A percentile compares a stretch with the other conserved stretches of the same genome.
Evolutionary conservation across 345 rosid genomes (phyloP).

Genomic region (Eucalyptus fibrosa): DNA sequence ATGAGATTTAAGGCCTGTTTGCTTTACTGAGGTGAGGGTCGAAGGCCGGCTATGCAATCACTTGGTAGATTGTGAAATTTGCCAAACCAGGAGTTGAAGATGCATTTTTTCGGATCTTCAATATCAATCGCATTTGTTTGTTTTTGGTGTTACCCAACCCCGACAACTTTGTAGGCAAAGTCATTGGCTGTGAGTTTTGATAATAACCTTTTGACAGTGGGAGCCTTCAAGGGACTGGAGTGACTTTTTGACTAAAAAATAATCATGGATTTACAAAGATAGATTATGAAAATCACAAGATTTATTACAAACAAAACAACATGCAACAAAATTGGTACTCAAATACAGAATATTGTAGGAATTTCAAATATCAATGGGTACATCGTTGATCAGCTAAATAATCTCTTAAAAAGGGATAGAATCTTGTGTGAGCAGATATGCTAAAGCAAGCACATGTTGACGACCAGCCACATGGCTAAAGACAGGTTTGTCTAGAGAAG

Average conservation of each 20-base stretch:
- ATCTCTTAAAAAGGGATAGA: accelerated
- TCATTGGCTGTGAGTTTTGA: no score
- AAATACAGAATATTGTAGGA: accelerated
- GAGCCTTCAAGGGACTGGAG: no score
- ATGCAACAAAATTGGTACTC: background rate
- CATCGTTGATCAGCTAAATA: accelerated
- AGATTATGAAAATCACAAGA: background rate
- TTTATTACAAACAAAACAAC: background rate
- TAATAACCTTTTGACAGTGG: no score
- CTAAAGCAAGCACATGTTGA: background rate
- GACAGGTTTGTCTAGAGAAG: accelerated
- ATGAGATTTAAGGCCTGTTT: no score
- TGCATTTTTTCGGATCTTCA: no score
- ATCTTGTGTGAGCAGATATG: accelerated
- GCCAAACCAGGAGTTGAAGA: no score
- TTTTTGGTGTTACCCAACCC: background rate
- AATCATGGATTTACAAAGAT: background rate
- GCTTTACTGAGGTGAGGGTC: no score
- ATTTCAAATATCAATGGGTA: background rate
- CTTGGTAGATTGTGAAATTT: no score
- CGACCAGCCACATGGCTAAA: accelerated
- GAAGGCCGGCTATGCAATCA: no score
- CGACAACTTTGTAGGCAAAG: no score
- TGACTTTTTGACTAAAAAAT: no score
- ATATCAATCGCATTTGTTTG: no score